phyloP scores from a whole-genome alignment of 805 yeast genomes.

The Cyberlindnera suaveolens region DNA sequence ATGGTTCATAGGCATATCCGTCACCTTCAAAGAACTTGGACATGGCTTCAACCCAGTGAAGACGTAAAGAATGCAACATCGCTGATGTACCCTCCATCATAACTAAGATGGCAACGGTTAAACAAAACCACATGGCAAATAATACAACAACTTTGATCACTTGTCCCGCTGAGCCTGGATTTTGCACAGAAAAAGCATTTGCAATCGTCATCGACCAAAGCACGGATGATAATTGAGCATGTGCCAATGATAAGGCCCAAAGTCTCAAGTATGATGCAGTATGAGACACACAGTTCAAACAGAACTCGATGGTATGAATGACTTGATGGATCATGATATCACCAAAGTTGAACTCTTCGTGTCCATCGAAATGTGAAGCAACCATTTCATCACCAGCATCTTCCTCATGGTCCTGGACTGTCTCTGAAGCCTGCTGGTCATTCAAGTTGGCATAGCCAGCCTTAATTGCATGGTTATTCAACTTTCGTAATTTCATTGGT shows the following conservation, averaged over 20 bases:
- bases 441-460: conserved; percentile 45
- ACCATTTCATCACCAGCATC: conserved; percentile 42
- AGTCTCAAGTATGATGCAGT: conserved; percentile 94
- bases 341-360: conserved; percentile 64
- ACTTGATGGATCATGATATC: conserved; percentile 96
- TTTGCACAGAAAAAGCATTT: conserved; percentile 55
- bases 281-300: conserved; percentile 95
- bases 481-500: conserved; percentile 65
- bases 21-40: conserved; percentile 97
- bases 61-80: conserved; percentile 95
- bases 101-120: conserved; percentile 87
- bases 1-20: conserved; percentile 88
- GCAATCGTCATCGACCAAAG: conserved; percentile 94
- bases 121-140: conserved; percentile 91
- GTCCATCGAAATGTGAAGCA: conserved; percentile 36
- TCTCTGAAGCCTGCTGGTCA: conserved; percentile 27
- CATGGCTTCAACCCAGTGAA: conserved; percentile 99
- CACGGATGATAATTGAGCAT: conserved; percentile 91
- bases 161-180: conserved; percentile 49
- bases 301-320: conserved; percentile 95
- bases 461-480: conserved; percentile 43
- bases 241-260: conserved; percentile 97
- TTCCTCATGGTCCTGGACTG: conserved; percentile 30
- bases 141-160: conserved; percentile 69
- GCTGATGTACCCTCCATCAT: conserved; percentile 99